Base-by-base conservation (phyloP, 768 basidiomycete genomes). In the Cystobasidium onofrii region DNA sequence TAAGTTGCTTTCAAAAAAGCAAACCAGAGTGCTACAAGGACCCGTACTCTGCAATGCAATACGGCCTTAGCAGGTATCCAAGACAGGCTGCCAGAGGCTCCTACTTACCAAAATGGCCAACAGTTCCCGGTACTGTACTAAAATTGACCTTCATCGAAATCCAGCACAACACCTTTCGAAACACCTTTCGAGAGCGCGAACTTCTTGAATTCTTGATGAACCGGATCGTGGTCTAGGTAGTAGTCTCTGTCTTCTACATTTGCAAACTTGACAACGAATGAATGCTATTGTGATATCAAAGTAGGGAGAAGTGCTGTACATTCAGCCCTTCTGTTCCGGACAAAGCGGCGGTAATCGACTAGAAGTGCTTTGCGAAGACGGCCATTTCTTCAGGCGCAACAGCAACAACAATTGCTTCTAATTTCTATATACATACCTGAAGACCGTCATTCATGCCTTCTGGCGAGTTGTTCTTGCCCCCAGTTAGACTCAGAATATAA, bases 61-160 rank as follows among this genome's bases (percentile, higher is more conserved):
- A n/a, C n/a, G n/a, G n/a, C n/a, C n/a, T n/a, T n/a, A n/a, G n/a
- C n/a, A n/a, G n/a, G n/a, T n/a, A n/a, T n/a, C n/a, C n/a, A n/a
- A n/a, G n/a, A n/a, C n/a, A n/a, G n/a, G n/a, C n/a, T n/a, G n/a
- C n/a, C n/a, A n/a, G n/a, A n/a, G n/a, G n/a, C n/a, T n/a, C n/a
- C n/a, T n/a, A n/a, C n/a, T n/a, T n/a, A n/a, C n/a, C n/a, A n/a
- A n/a, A n/a, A n/a, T n/a, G n/a, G n/a, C n/a, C n/a, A n/a, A n/a
- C n/a, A n/a, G n/a, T n/a, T n/a, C n/a, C n/a, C n/a, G n/a, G n/a
- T n/a, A n/a, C n/a, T 36, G 27, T 64, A 60, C 6, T 43, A 44
- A 23, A 67, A 67, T 18, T 44, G 41, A n/a, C 69, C 69, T 23
- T 71, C 69, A 31, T 55, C 50, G 36, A 71, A 71, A 46, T 71